Evolutionary conservation across 192 early-diverging fungal genomes (phyloP).

Genomic region (Umbelopsis sp.): DNA sequence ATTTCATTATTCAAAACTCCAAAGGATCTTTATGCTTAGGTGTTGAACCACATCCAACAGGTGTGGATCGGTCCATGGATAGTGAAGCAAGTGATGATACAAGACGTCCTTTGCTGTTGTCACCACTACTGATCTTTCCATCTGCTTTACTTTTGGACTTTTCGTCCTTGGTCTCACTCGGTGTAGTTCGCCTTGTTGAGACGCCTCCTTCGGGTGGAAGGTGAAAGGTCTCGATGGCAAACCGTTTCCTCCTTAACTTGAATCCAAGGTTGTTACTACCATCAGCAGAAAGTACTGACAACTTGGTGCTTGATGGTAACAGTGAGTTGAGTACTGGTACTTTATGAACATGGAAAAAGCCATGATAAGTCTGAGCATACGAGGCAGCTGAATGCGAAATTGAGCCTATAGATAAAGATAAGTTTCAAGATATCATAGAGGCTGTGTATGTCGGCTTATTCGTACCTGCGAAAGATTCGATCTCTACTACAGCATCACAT

Average conservation of each 20-base stretch:
- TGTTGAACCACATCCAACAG: constrained; percentile 48
- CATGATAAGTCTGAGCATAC: constrained; percentile 80
- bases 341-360: constrained; percentile 86
- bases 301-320: constrained; percentile 66
- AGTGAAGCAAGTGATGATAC: constrained; percentile 22
- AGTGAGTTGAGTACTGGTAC: constrained; percentile 78
- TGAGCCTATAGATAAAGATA: constrained; percentile 43
- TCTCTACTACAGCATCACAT: constrained; percentile 83
- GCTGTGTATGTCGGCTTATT: not conserved
- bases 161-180: constrained; percentile 1
- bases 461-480: constrained; percentile 92
- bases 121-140: constrained; percentile 8
- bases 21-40: constrained; percentile 49
- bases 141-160: constrained; percentile 3
- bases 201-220: constrained; percentile 94
- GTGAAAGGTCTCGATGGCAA: constrained; percentile 90
- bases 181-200: constrained; percentile 56
- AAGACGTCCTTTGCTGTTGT: not conserved
- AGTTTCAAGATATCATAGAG: not conserved
- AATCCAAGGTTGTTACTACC: constrained; percentile 81
- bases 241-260: constrained; percentile 86
- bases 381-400: constrained; percentile 53
- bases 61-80: constrained; percentile 13
- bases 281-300: constrained; percentile 66
- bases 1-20: constrained; percentile 44